These are phyloP conservation scores for Xylaria sp. DNA, from an alignment of 495 filamentous ascomycete genomes.

Conservation along the genomic window DNA sequence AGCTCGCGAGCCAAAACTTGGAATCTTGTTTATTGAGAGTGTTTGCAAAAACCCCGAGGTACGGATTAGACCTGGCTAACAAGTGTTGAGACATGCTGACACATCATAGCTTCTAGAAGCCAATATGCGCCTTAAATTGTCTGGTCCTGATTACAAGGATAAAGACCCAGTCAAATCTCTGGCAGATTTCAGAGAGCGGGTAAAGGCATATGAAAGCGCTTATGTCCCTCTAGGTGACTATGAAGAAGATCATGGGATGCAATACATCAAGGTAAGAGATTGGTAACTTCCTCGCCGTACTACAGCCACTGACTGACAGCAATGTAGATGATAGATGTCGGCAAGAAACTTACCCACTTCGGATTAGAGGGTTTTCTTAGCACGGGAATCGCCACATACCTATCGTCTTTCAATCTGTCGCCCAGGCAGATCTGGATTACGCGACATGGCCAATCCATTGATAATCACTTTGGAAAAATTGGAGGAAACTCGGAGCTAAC, in stretches of 20 bases:
- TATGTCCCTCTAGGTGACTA: slow-evolving; percentile 91
- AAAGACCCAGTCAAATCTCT: slow-evolving; percentile 86
- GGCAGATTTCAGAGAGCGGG: slow-evolving; percentile 89
- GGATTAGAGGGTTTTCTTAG: slow-evolving; percentile 91
- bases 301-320: slow-evolving; percentile 11
- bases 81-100: background rate
- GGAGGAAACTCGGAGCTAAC: slow-evolving; percentile 86
- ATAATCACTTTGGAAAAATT: slow-evolving; percentile 80
- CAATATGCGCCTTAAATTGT: slow-evolving; percentile 98
- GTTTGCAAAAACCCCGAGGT: slow-evolving; percentile 81
- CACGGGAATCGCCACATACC: slow-evolving; percentile 87
- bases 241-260: slow-evolving; percentile 86
- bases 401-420: slow-evolving; percentile 94
- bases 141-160: slow-evolving; percentile 92
- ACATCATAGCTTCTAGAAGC: slow-evolving; percentile 74
- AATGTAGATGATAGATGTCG: slow-evolving; percentile 91
- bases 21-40: slow-evolving; percentile 92
- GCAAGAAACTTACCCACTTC: slow-evolving; percentile 88
- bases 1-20: slow-evolving; percentile 81
- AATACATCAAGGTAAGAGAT: slow-evolving; percentile 75
- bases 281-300: background rate
- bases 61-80: slow-evolving; percentile 30
- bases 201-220: slow-evolving; percentile 90
- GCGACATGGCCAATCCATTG: slow-evolving; percentile 83
- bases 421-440: slow-evolving; percentile 98